Conservation (phyloP, 2,329 filamentous ascomycete genomes). For the Penicillium concentricum region DNA sequence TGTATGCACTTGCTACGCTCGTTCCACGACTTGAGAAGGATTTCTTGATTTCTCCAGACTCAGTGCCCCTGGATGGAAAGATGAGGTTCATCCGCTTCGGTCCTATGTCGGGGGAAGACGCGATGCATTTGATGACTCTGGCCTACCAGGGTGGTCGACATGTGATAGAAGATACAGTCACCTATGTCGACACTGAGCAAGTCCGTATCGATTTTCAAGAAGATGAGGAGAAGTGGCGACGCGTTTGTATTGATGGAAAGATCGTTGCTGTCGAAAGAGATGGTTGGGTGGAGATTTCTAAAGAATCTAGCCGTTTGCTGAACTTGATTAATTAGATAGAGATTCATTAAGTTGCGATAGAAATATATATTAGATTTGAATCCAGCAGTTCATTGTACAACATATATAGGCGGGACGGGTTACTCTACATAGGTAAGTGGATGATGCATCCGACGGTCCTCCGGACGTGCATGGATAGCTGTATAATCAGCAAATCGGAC, state of each 20-base stretch:
- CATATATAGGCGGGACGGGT: no score
- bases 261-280: conserved; percentile 71
- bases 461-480: no score
- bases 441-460: no score
- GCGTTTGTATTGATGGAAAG: conserved; percentile 88
- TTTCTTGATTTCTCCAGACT: conserved; percentile 77
- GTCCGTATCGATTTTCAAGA: conserved; percentile 67
- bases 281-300: conserved; percentile 67
- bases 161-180: conserved; percentile 56
- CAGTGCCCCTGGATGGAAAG: conserved; percentile 66
- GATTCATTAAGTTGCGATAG: not conserved
- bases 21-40: conserved; percentile 79
- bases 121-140: conserved; percentile 72
- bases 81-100: conserved; percentile 75
- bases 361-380: not conserved
- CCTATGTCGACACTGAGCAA: conserved; percentile 69
- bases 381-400: not conserved
- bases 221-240: conserved; percentile 65
- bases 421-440: no score
- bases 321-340: conserved; percentile 11
- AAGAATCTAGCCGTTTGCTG: conserved; percentile 25
- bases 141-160: conserved; percentile 60
- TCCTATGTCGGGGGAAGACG: conserved; percentile 60
- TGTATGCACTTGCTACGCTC: conserved; percentile 73
- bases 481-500: no score